Conservation (phyloP, 495 filamentous ascomycete genomes). For the Cladorrhinum samala region DNA sequence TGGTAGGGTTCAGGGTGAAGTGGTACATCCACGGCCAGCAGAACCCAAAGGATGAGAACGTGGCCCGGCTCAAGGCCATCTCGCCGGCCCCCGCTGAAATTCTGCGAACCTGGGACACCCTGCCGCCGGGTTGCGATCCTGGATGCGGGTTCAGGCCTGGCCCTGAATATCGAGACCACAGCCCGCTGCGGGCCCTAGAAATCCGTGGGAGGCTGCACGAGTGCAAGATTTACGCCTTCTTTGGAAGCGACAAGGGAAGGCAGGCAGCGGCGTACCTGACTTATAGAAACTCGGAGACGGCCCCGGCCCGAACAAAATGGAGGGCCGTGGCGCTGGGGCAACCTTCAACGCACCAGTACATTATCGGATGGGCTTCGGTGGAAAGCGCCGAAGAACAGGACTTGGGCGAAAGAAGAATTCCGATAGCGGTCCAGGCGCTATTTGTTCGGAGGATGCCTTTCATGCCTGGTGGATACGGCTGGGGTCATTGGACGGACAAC, state of each 20-base stretch:
- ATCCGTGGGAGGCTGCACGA: background rate
- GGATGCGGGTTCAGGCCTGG: background rate
- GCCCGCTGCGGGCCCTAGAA: background rate
- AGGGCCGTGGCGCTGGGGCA: background rate
- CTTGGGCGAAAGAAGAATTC: background rate
- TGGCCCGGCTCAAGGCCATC: background rate
- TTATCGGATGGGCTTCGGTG: background rate
- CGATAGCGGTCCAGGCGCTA: background rate
- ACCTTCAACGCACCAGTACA: background rate
- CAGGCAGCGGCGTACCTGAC: background rate
- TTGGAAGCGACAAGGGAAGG: background rate
- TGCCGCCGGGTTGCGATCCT: background rate
- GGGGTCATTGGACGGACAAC: background rate
- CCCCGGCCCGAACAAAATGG: background rate
- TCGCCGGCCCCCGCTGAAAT: background rate
- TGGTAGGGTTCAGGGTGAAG: background rate
- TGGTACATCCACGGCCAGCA: background rate
- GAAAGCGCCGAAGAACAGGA: background rate
- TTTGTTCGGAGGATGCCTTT: background rate
- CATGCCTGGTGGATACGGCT: background rate
- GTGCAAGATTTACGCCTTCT: background rate
- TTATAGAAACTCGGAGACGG: background rate
- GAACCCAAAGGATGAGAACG: background rate
- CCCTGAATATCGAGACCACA: background rate
- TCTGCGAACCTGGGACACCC: background rate